Base-by-base conservation (phyloP, 140 eudicot species). In the Anethum foeniculum region DNA sequence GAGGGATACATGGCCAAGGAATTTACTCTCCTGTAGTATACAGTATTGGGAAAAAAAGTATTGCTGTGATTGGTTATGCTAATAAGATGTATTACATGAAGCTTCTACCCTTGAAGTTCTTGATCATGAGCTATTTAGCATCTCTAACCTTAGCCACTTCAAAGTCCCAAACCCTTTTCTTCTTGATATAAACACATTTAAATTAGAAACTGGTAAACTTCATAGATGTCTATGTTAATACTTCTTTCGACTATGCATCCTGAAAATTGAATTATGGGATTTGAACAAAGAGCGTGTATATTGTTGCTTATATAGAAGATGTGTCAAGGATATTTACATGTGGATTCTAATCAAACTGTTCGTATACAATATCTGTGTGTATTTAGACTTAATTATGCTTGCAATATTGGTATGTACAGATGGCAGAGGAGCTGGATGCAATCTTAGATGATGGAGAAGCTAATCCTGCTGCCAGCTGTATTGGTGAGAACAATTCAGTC, bases 371-470 rank as follows among this genome's bases (percentile, higher is more conserved):
- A 28, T 19, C 0, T n/a, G n/a, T 65, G 5, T 65, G 64, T 23
- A 1, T 44, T 14, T 9, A 8, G 21, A 79, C 46, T 67, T 5
- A 13, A 30, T 14, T 12, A 32, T 65, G 38, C 27, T 65, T 28
- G 27, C 3, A 27, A 46, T n/a, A 67, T 7, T 85, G 78, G 79
- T 69, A 78, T 83, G 36, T 84, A 80, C 89, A 95, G 99, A 95
- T 95, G 99, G 99, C 99, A 39, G 88, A 90, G 86, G 97, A 95
- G 82, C 86, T 95, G 80, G 97, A 92, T 85, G 91, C 97, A 49
- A 85, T 83, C 65, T 87, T 95, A 88, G 99, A 95, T 85, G 93
- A 77, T 73, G 99, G 99, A 80, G 93, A 86, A 84, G 99, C 93
- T 72, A 44, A 38, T 67, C 92, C 76, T 81, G 95, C 97, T 73